phyloP scores from a whole-genome alignment of 2,329 filamentous ascomycete species.

The Stromatinia cepivora region DNA sequence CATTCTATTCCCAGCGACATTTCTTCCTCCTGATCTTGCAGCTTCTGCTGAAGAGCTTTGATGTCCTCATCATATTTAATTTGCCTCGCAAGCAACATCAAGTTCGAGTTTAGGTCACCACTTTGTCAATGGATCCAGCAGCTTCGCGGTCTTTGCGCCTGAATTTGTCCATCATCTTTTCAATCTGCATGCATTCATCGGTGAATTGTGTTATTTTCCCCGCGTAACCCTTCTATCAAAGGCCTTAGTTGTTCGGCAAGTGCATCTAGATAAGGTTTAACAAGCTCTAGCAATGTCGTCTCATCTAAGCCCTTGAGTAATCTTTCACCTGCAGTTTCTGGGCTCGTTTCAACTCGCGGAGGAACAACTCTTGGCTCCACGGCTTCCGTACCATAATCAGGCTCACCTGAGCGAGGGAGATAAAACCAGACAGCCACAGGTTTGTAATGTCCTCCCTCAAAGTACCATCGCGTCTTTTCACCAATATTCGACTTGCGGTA shows the following conservation, averaged over 20 bases:
- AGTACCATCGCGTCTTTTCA: neutral
- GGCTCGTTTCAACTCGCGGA: neutral
- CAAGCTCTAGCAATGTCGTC: neutral
- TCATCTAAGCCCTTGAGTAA: neutral
- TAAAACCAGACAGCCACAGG: neutral
- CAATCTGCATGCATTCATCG: neutral
- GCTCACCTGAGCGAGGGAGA: neutral
- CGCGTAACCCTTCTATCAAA: neutral
- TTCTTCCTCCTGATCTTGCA: neutral
- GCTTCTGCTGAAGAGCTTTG: neutral
- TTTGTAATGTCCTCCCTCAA: accelerated
- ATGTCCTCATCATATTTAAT: neutral
- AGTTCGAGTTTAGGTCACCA: too few species aligned
- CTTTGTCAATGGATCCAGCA: neutral
- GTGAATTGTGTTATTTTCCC: neutral
- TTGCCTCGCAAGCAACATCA: neutral
- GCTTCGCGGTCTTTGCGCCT: neutral
- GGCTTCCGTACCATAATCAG: neutral
- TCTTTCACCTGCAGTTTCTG: neutral
- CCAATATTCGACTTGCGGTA: accelerated
- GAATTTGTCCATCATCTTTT: neutral
- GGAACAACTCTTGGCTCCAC: neutral
- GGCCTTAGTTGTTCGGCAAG: neutral
- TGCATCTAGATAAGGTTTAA: neutral
- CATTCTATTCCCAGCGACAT: neutral